phyloP scores from a whole-genome alignment of 2,329 filamentous ascomycete species.

The Hortaea werneckii region DNA sequence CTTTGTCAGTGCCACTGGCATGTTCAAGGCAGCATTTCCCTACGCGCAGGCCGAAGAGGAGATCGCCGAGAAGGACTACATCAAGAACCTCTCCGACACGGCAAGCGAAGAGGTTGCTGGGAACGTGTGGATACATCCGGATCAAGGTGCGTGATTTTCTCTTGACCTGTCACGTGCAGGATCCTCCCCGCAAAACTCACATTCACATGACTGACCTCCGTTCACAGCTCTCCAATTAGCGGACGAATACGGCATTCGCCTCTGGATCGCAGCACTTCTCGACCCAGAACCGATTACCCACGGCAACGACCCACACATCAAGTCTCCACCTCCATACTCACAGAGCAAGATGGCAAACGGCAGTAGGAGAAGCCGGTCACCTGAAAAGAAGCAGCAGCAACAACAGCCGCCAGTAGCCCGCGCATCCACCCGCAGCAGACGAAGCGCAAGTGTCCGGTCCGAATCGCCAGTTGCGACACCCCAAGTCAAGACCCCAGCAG shows the following conservation, averaged over 20 bases:
- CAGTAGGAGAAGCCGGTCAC: slow-evolving; percentile 9
- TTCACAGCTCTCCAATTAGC: slow-evolving; percentile 66
- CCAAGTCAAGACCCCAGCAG: slow-evolving; percentile 29
- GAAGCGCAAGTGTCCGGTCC: slow-evolving; percentile 50
- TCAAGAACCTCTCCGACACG: slow-evolving; percentile 72
- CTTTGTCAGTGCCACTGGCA: slow-evolving; percentile 75
- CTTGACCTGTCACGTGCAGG: too few relatives aligned
- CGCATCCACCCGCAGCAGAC: slow-evolving; percentile 29
- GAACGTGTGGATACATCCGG: slow-evolving; percentile 89
- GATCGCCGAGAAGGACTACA: slow-evolving; percentile 65
- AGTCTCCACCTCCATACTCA: slow-evolving; percentile 68
- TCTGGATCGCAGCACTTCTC: slow-evolving; percentile 87
- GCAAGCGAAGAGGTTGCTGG: slow-evolving; percentile 89
- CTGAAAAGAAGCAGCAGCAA: slow-evolving; percentile 10
- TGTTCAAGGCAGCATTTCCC: slow-evolving; percentile 86
- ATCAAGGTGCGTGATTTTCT: slow-evolving; percentile 42
- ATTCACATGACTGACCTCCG: neutral
- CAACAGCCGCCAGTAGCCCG: slow-evolving; percentile 3
- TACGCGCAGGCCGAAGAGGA: slow-evolving; percentile 59
- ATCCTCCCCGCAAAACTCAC: slow-evolving; percentile 9
- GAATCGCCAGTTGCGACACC: slow-evolving; percentile 38
- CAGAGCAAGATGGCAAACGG: slow-evolving; percentile 20
- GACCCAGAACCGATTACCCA: slow-evolving; percentile 72
- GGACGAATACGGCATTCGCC: slow-evolving; percentile 72
- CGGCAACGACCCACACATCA: slow-evolving; percentile 55